A percentile compares a stretch with the other conserved stretches of the same genome.
Conservation (phyloP, 805 yeast genomes). For the Cyberlindnera sargentensis region DNA sequence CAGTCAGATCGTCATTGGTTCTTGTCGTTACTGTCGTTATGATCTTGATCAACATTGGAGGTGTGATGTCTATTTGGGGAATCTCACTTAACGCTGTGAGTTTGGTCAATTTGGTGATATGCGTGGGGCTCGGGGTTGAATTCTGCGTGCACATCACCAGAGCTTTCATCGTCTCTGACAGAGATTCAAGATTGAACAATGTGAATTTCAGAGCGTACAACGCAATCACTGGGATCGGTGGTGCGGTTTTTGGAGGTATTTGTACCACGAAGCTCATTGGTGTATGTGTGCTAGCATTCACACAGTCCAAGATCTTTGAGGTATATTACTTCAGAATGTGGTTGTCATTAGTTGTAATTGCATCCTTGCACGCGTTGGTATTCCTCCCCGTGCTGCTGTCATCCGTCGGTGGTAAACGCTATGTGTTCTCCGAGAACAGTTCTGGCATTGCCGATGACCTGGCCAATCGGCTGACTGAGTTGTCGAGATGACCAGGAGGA, state of each 20-base stretch:
- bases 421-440: constrained; percentile 31
- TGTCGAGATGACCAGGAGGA: constrained; percentile 2
- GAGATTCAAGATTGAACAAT: constrained; percentile 27
- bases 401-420: constrained; percentile 53
- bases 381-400: constrained; percentile 73
- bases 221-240: constrained; percentile 76
- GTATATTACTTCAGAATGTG: constrained; percentile 94
- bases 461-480: constrained; percentile 13
- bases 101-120: constrained; percentile 83
- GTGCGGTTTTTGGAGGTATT: constrained; percentile 85
- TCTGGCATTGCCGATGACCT: constrained; percentile 28
- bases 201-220: constrained; percentile 33
- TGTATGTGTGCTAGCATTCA: constrained; percentile 77
- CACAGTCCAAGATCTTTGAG: constrained; percentile 81
- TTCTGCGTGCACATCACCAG: constrained; percentile 84
- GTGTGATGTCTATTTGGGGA: constrained; percentile 67
- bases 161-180: constrained; percentile 45
- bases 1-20: constrained; percentile 49
- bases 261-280: constrained; percentile 88
- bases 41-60: constrained; percentile 69
- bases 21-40: constrained; percentile 52
- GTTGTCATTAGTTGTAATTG: constrained; percentile 70
- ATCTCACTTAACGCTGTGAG: constrained; percentile 84
- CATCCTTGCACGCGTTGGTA: constrained; percentile 71
- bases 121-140: constrained; percentile 90